A percentile compares a stretch with the other conserved stretches of the same genome.
Evolutionary conservation across 1,284 basidiomycete species (phyloP).

Genomic region (Ceratobasidium sp.): DNA sequence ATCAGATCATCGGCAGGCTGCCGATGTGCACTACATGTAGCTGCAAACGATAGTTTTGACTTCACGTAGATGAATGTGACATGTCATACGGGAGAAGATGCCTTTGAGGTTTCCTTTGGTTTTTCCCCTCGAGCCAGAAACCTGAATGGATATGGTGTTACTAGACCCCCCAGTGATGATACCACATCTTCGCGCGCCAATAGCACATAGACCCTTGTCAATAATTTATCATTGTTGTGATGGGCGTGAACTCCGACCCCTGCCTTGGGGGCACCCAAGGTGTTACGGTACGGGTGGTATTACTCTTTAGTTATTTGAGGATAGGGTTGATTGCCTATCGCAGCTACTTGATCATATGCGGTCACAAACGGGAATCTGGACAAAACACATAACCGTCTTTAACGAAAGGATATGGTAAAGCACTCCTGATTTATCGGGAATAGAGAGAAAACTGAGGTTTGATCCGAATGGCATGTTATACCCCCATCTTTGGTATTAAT

Average conservation of each 20-base stretch:
- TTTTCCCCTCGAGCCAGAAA: not conserved
- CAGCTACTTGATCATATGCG: not conserved
- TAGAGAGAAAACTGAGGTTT: too few relatives aligned
- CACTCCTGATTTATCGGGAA: too few relatives aligned
- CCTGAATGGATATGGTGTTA: not conserved
- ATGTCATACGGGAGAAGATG: not conserved
- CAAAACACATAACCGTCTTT: not conserved
- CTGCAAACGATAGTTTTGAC: too few relatives aligned
- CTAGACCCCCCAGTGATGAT: not conserved
- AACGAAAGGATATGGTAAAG: conserved; percentile 11
- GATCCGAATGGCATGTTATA: not conserved
- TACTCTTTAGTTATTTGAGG: not conserved
- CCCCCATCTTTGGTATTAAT: too few relatives aligned
- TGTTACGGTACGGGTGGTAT: conserved; percentile 7
- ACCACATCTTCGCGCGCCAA: not conserved
- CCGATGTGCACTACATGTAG: too few relatives aligned
- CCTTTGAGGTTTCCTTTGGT: conserved; percentile 6
- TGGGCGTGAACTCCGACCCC: conserved; percentile 8
- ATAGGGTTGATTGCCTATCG: not conserved
- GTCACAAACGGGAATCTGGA: conserved; percentile 18
- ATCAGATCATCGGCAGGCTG: too few relatives aligned
- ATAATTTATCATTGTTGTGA: conserved; percentile 4
- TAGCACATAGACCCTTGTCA: conserved; percentile 18
- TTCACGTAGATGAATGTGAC: not conserved
- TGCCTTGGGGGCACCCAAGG: not conserved